Evolutionary conservation across 2,329 filamentous ascomycete genomes (phyloP), one percentile per base, ranked within the genome.

Genomic region (Aspergillus sp.): DNA sequence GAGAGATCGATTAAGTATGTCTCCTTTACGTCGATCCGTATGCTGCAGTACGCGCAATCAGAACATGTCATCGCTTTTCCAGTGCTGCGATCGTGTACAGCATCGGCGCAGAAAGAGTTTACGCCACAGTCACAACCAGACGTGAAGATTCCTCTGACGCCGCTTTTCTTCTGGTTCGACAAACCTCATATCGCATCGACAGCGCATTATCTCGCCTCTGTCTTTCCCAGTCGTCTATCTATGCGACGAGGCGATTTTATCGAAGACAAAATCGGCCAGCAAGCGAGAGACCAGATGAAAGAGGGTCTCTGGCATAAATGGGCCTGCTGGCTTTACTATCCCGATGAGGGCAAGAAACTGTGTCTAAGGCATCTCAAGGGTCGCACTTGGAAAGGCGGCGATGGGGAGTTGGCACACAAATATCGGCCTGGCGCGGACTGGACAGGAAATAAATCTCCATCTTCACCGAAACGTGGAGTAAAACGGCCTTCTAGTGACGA

Each of bases 251-350:
- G 45, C 4, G 45, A 47, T 30, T 47, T 47, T 12, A 47, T 47
- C 32, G 45, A 47, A 42, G 45, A 47, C 44, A 47, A 47, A 31
- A 43, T 47, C 32, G 45, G 45, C 8, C 45, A 47, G 34, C 37
- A 32, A 34, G 45, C 45, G 31, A 37, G 45, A n/a, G 26, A 30
- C 27, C 38, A 47, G 31, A 47, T 47, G 45, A 47, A 47, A 12
- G 45, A 47, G 19, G 45, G 45, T 5, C 19, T 33, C 13, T 47
- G 45, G 45, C 19, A 33, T 2, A 37, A 39, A 13, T 47, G 45
- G 45, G 45, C 42, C 1, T 38, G 33, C 29, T 47, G 45, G 45
- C 34, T 47, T 26, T 47, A 44, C 13, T 47, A 47, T 39, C 41
- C 45, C 3, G 42, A 41, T 2, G 45, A 44, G 1, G 45, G 41